Percentiles rank a stretch among this genome's conserved stretches.
Evolutionary conservation across 441 rosid species (phyloP).

Genomic region (Daphne laureola): DNA sequence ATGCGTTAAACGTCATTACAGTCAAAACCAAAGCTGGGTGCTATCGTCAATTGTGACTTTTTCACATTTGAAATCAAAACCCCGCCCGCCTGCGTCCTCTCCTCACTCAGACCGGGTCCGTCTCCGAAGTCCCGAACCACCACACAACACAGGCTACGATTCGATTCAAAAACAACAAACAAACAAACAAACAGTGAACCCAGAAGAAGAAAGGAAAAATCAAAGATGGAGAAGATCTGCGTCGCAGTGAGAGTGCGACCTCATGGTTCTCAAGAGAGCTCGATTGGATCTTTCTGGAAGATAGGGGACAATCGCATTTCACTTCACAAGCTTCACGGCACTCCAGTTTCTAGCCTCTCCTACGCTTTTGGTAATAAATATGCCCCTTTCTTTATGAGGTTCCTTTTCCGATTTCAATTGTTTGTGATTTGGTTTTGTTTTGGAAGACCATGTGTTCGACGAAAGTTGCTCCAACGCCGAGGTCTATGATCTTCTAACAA

Average conservation of each 20-base stretch:
- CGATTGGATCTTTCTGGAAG: conserved; percentile 50
- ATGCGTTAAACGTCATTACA: neutral
- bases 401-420: neutral
- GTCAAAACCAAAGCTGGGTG: conserved; percentile 7
- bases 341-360: conserved; percentile 61
- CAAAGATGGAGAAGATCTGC: conserved; percentile 80
- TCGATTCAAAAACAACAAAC: neutral
- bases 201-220: neutral
- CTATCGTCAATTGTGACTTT: conserved; percentile 8
- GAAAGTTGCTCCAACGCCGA: conserved; percentile 53
- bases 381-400: neutral
- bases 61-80: neutral
- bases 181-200: neutral
- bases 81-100: conserved; percentile 20
- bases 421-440: conserved; percentile 1
- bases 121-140: conserved; percentile 1
- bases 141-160: neutral
- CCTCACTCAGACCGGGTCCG: too few relatives aligned
- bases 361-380: conserved; percentile 55
- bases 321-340: conserved; percentile 58
- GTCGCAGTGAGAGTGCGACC: conserved; percentile 86
- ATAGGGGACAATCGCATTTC: conserved; percentile 71
- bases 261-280: conserved; percentile 26
- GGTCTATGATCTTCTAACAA: conserved; percentile 76
- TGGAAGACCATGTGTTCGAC: conserved; percentile 71